Percentiles rank a stretch among this genome's conserved stretches.
Conservation (phyloP, 306 rosid species). For the Medicago truncatula region MtrunA17r5.0-ANR NC_053048.1:54908001-54908500, state of each 20-base stretch:
- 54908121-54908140: slow-evolving; percentile 2
- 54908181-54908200: slow-evolving; percentile 26
- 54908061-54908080: slow-evolving; percentile 15
- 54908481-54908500: neutral
- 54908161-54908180: neutral
- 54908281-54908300: slow-evolving; percentile 21
- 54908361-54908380: slow-evolving; percentile 8
- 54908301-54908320: neutral
- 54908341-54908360: neutral
- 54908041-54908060: neutral
- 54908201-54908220: slow-evolving; percentile 19
- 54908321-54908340: slow-evolving; percentile 30
- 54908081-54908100: neutral
- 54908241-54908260: slow-evolving; percentile 4
- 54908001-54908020: slow-evolving; percentile 17
- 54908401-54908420: neutral
- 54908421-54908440: slow-evolving; percentile 1
- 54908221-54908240: slow-evolving; percentile 13
- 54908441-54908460: neutral
- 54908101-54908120: slow-evolving; percentile 3
- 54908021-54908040: slow-evolving; percentile 3
- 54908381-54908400: slow-evolving; percentile 1
- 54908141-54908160: slow-evolving; percentile 9
- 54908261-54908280: neutral
- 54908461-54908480: neutral